A percentile compares a stretch with the other conserved stretches of the same genome.
phyloP scores from a whole-genome alignment of 2,329 filamentous ascomycete species.

The Fusarium pseudocircinatum region DNA sequence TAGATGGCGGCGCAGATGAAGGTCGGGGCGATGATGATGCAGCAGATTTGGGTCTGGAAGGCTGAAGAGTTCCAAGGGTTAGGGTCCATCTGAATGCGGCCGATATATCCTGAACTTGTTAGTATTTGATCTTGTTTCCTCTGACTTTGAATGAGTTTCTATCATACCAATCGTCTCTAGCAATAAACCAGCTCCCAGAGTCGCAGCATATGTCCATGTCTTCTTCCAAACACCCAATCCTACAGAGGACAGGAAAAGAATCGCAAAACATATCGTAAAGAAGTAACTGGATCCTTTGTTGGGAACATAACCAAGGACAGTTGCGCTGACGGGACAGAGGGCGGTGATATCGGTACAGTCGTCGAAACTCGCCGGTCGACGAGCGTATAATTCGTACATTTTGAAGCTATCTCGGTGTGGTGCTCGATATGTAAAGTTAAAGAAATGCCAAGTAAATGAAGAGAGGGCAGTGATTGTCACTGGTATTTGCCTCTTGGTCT shows the following conservation, averaged over 20 bases:
- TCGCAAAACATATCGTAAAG: conserved; percentile 60
- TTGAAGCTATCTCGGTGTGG: not conserved
- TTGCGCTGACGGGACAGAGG: conserved; percentile 61
- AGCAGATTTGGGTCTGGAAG: conserved; percentile 68
- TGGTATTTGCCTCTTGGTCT: not conserved
- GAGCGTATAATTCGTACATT: conserved; percentile 27
- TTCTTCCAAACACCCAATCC: conserved; percentile 58
- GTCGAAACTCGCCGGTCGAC: conserved; percentile 36
- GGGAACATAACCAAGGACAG: conserved; percentile 66
- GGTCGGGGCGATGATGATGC: conserved; percentile 68
- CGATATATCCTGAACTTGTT: conserved; percentile 59
- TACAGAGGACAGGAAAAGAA: conserved; percentile 54
- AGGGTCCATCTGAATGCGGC: conserved; percentile 59
- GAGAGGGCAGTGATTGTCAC: not conserved
- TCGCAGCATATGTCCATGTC: conserved; percentile 65
- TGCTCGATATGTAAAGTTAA: not conserved
- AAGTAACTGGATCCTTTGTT: conserved; percentile 66
- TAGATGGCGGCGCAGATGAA: conserved; percentile 71
- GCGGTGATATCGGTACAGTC: conserved; percentile 50
- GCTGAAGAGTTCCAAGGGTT: conserved; percentile 65
- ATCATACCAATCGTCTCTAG: conserved; percentile 61
- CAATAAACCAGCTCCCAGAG: conserved; percentile 59
- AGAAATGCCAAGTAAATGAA: not conserved
- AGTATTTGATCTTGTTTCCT: not conserved
- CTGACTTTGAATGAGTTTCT: not conserved